These are phyloP conservation scores for Lycium ferocissimum DNA, from an alignment of 257 asterid species.

Conservation along the genomic window DNA sequence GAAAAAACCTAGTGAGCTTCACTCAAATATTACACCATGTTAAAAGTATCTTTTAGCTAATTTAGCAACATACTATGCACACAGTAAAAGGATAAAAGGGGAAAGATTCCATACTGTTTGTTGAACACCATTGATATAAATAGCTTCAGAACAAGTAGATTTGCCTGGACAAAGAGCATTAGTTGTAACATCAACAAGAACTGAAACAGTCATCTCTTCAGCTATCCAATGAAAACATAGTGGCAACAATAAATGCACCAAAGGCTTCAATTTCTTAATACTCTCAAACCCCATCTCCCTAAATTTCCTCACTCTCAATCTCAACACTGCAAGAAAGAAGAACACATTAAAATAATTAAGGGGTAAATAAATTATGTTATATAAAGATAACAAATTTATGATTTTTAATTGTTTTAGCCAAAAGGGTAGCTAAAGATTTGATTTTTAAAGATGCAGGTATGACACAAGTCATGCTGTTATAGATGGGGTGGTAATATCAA, in stretches of 20 bases:
- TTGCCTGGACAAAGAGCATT: constrained; percentile 77
- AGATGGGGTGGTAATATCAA: neutral
- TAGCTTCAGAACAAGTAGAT: constrained; percentile 71
- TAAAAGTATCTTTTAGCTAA: too few species aligned
- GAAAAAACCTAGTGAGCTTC: too few species aligned
- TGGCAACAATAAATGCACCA: constrained; percentile 72
- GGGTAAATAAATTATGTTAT: neutral
- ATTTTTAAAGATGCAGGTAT: neutral
- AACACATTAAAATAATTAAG: constrained; percentile 10
- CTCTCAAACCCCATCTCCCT: constrained; percentile 45
- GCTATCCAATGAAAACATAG: constrained; percentile 87
- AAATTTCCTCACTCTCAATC: neutral
- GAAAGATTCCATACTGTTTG: constrained; percentile 62
- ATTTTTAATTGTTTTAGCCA: neutral
- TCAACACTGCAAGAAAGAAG: constrained; percentile 24
- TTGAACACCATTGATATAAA: constrained; percentile 86
- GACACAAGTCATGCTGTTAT: constrained; percentile 24
- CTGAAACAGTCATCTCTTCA: constrained; percentile 88
- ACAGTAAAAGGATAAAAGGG: neutral
- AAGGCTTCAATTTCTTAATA: constrained; percentile 56
- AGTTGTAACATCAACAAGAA: constrained; percentile 89
- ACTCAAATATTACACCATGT: too few species aligned
- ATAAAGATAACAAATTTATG: constrained; percentile 23
- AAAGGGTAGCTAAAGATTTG: neutral
- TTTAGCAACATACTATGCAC: neutral